phyloP scores from a whole-genome alignment of 805 yeast species.

The Candida namnaoensis region DNA sequence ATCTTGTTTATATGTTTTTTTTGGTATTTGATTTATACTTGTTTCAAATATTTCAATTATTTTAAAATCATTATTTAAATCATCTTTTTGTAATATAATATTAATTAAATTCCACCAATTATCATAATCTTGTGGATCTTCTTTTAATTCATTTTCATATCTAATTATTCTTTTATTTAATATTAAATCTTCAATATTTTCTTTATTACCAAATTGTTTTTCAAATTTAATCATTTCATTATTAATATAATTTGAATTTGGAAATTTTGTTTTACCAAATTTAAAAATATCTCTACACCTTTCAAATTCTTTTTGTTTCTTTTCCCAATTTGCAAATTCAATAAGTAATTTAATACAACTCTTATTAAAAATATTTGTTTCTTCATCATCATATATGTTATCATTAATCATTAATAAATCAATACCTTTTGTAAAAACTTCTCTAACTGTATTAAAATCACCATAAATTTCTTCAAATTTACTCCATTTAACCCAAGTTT shows the following conservation, averaged over 20 bases:
- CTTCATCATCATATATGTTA: conserved; percentile 14
- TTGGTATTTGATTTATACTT: too few relatives aligned
- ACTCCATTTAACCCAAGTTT: conserved; percentile 72
- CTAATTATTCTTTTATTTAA: conserved; percentile 42
- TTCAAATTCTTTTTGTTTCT: conserved; percentile 46
- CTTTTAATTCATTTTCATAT: conserved; percentile 40
- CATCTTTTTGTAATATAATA: conserved; percentile 30
- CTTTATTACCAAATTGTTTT: conserved; percentile 50
- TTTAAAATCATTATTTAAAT: conserved; percentile 18
- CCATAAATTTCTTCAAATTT: conserved; percentile 56
- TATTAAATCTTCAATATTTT: conserved; percentile 44
- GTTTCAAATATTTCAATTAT: conserved; percentile 21
- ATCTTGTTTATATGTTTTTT: conserved; percentile 2
- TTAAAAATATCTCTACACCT: conserved; percentile 52
- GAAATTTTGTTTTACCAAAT: conserved; percentile 38
- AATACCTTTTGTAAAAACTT: conserved; percentile 58
- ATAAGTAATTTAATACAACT: conserved; percentile 23
- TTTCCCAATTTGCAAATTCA: conserved; percentile 70
- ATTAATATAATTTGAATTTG: conserved; percentile 26
- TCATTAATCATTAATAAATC: conserved; percentile 34
- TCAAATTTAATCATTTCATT: conserved; percentile 49
- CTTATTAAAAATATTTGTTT: conserved; percentile 11
- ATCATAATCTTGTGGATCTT: conserved; percentile 54
- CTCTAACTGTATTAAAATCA: conserved; percentile 37
- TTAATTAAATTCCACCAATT: conserved; percentile 76